Base-by-base conservation (phyloP, 2,329 filamentous ascomycete species). In the Aspergillus sojae region DNA sequence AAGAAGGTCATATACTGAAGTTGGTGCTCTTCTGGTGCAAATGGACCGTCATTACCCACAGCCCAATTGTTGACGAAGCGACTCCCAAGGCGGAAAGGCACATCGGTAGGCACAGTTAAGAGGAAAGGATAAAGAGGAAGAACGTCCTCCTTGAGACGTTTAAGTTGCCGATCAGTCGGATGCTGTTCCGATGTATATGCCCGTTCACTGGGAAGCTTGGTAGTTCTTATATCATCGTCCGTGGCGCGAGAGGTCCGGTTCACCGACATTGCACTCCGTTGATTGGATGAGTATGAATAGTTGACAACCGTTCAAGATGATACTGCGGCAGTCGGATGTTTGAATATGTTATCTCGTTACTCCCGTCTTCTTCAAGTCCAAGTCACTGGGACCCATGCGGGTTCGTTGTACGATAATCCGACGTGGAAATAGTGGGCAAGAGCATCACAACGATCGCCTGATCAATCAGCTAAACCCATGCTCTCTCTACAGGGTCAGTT, bases 1-100 rank as follows among this genome's bases (percentile, higher is more conserved):
- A 86, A 77, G 67, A 86, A 89, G 62, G 86, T 89, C 79, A 87
- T 81, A 73, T 89, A 89, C 71, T 89, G 87, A 58, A 87, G 78
- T 68, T 83, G 79, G 69, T 87, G 82, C 74, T 89, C 87, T 66
- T 83, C 78, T 21, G 75, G 75, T 57, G 78, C 75, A 74, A 88
- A 89, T 4, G 86, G 83, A 2, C 82, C 83, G 61, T 83, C 79
- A 72, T 78, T 72, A 61, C 79, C 78, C 67, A 81, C 77, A 64
- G 79, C 78, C 81, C 82, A 84, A 68, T 81, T 79, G 69, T 77
- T 80, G 64, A 78, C 73, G 65, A 78, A 77, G 46, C 78, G 78
- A 59, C 73, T 74, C 48, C 77, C 78, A 48, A 81, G 75, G 58
- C 76, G 78, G 69, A 80, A 83, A 46, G 81, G 81, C 58, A 77